These are phyloP conservation scores for Pseudogymnoascus verrucosus DNA, from an alignment of 2,329 filamentous ascomycete genomes.

Conservation along the genomic window DNA sequence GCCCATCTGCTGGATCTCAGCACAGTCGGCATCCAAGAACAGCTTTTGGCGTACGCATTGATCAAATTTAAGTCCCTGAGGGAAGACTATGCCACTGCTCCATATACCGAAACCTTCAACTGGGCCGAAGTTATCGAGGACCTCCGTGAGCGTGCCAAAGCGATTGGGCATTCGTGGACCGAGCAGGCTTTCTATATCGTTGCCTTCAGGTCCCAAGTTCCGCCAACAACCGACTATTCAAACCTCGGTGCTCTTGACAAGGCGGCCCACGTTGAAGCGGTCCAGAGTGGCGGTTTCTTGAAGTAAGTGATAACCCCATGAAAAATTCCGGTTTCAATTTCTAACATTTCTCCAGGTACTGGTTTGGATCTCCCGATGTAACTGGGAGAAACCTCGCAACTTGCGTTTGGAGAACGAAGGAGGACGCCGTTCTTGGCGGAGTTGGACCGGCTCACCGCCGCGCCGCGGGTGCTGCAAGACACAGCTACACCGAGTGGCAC, in stretches of 20 bases:
- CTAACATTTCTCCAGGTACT: conserved; percentile 50
- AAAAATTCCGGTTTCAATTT: not conserved
- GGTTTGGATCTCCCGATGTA: conserved; percentile 70
- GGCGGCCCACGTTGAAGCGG: conserved; percentile 72
- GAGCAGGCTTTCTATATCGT: conserved; percentile 71
- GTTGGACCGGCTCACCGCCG: conserved; percentile 52
- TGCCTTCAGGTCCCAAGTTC: conserved; percentile 69
- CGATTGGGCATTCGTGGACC: conserved; percentile 47
- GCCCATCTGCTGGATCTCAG: conserved; percentile 67
- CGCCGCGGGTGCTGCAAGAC: conserved; percentile 57
- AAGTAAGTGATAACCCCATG: conserved; percentile 44
- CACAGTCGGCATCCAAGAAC: conserved; percentile 56
- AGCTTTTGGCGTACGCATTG: conserved; percentile 65
- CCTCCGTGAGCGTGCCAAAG: conserved; percentile 43
- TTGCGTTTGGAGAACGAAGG: conserved; percentile 55
- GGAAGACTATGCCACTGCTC: conserved; percentile 66
- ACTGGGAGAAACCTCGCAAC: conserved; percentile 75
- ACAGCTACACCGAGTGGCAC: conserved; percentile 57
- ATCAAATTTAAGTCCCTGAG: conserved; percentile 53
- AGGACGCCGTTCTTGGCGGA: conserved; percentile 52
- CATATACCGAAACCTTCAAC: conserved; percentile 70
- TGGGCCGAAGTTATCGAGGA: conserved; percentile 56
- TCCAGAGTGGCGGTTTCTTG: conserved; percentile 68
- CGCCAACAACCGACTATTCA: conserved; percentile 55
- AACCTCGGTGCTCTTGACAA: conserved; percentile 67